phyloP scores from a whole-genome alignment of 306 rosid genomes.

The Medicago arabica region DNA sequence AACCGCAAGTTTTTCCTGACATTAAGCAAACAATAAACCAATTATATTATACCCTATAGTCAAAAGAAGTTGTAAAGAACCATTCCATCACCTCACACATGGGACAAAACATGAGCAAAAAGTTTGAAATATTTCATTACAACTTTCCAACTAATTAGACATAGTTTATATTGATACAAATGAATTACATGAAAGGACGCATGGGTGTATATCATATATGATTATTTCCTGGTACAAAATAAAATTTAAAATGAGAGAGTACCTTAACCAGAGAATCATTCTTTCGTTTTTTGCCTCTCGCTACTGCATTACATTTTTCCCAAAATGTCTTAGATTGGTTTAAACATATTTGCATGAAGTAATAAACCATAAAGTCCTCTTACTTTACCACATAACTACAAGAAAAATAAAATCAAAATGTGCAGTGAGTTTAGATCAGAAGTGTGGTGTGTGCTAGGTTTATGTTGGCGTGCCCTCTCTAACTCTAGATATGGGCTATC shows the following conservation, averaged over 20 bases:
- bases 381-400: constrained; percentile 28
- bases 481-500: not conserved
- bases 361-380: constrained; percentile 18
- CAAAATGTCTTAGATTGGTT: constrained; percentile 38
- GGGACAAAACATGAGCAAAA: constrained; percentile 5
- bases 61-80: constrained; percentile 22
- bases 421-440: constrained; percentile 10
- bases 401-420: constrained; percentile 27
- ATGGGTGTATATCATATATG: not conserved
- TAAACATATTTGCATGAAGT: constrained; percentile 17
- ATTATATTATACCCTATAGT: constrained; percentile 15
- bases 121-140: not conserved
- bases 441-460: not conserved
- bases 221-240: constrained; percentile 27
- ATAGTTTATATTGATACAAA: constrained; percentile 28
- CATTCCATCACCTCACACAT: constrained; percentile 3
- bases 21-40: constrained; percentile 33
- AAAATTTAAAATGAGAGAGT: constrained; percentile 39
- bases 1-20: constrained; percentile 51
- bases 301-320: constrained; percentile 62
- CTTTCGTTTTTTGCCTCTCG: constrained; percentile 71
- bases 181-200: constrained; percentile 22
- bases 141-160: constrained; percentile 29
- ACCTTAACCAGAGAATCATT: constrained; percentile 66
- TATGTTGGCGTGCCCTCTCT: not conserved